Conservation (phyloP, 257 asterid genomes). For the Ocimum tenuiflorum region DNA sequence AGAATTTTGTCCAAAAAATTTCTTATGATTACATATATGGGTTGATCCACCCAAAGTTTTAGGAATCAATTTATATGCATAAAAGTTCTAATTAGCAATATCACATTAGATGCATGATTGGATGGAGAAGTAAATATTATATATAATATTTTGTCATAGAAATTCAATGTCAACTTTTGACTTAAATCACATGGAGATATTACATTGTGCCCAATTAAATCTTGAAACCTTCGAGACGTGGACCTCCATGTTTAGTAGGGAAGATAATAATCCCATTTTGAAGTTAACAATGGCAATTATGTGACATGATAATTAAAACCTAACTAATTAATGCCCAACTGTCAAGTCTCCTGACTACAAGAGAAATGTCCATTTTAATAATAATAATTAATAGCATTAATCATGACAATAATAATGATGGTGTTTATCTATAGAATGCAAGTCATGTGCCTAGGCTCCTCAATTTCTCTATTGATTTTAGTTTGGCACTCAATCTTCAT, state of each 20-base stretch:
- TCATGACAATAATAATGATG: constrained; percentile 6
- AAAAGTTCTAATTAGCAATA: constrained; percentile 14
- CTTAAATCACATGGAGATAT: constrained; percentile 8
- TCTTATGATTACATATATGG: not conserved
- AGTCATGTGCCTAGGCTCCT: not conserved
- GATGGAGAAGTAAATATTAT: constrained; percentile 11
- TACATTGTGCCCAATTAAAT: constrained; percentile 21
- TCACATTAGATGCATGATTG: constrained; percentile 25
- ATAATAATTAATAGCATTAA: not conserved
- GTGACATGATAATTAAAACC: constrained; percentile 25
- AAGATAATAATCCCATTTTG: constrained; percentile 14
- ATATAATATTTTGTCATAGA: not conserved
- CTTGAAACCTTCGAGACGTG: constrained; percentile 13
- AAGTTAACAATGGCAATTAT: constrained; percentile 22
- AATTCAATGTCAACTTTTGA: constrained; percentile 17
- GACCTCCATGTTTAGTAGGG: constrained; percentile 7
- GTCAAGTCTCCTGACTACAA: constrained; percentile 8
- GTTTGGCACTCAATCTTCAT: not conserved
- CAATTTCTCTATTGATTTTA: not conserved
- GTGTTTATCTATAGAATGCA: not conserved
- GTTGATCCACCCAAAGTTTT: not conserved
- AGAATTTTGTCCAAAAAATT: not conserved
- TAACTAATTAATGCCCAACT: constrained; percentile 17
- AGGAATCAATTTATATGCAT: not conserved
- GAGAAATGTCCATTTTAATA: not conserved